Evolutionary conservation across 768 basidiomycete genomes (phyloP).

Genomic region (Tubosaeta sp.): DNA sequence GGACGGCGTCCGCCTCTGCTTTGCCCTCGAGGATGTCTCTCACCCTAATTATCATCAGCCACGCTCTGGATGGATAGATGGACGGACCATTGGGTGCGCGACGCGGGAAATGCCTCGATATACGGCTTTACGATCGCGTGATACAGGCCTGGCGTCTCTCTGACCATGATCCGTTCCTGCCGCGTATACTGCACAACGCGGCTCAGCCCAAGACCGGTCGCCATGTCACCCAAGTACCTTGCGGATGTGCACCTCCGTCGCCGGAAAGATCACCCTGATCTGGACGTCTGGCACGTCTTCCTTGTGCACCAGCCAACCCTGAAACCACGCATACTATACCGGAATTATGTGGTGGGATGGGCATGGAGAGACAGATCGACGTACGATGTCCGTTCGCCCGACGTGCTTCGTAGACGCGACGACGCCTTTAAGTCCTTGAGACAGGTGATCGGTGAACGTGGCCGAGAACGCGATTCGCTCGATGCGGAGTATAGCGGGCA

Average conservation of each 20-base stretch:
- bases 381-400: conserved; percentile 65
- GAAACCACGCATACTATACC: conserved; percentile 75
- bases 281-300: conserved; percentile 60
- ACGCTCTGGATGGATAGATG: too few relatives aligned
- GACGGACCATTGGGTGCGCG: conserved; percentile 75
- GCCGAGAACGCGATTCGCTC: conserved; percentile 70
- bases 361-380: conserved; percentile 14
- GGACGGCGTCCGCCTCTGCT: conserved; percentile 73
- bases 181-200: conserved; percentile 59
- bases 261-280: conserved; percentile 82
- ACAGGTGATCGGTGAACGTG: conserved; percentile 35
- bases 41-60: conserved; percentile 39
- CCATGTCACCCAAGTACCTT: conserved; percentile 38
- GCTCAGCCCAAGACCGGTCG: neutral
- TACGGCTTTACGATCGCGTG: conserved; percentile 67
- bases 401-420: conserved; percentile 45
- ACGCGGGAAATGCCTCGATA: conserved; percentile 67
- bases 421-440: conserved; percentile 16
- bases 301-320: conserved; percentile 58
- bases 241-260: conserved; percentile 83
- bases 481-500: conserved; percentile 65
- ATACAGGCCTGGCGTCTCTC: conserved; percentile 82
- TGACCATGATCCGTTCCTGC: conserved; percentile 69
- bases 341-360: neutral
- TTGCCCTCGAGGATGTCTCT: conserved; percentile 74